These are phyloP conservation scores for Corylus americana DNA, from an alignment of 306 rosid genomes.

Conservation along the genomic window DNA sequence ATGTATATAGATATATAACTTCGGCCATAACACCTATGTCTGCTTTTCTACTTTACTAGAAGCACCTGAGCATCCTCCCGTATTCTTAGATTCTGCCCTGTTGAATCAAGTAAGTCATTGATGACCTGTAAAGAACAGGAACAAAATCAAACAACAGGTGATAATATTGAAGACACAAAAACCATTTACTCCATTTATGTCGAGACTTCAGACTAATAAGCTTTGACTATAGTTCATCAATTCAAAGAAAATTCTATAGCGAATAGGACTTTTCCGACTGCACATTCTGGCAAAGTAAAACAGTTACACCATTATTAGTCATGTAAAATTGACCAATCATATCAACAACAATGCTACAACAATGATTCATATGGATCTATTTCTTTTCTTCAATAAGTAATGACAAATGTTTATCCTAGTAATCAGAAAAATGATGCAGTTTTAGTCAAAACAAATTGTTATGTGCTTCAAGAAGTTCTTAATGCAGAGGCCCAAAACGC, in stretches of 20 bases:
- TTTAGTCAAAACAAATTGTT: not conserved
- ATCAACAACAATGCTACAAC: not conserved
- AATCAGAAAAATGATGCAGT: not conserved
- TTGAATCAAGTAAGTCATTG: constrained; percentile 80
- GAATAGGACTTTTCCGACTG: not conserved
- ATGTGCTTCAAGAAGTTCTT: not conserved
- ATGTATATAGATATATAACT: not conserved
- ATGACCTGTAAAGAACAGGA: constrained; percentile 58
- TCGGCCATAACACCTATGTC: not conserved
- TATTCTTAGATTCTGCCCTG: constrained; percentile 77
- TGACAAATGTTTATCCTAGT: not conserved
- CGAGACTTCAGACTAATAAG: not conserved
- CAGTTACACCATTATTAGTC: not conserved
- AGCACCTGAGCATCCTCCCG: constrained; percentile 89
- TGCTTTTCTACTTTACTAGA: constrained; percentile 21
- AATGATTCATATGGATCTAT: not conserved
- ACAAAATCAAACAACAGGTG: constrained; percentile 6
- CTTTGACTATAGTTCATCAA: not conserved
- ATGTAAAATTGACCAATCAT: not conserved
- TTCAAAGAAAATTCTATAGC: not conserved
- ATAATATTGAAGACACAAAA: constrained; percentile 3
- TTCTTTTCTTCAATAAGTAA: not conserved
- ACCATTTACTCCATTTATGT: not conserved
- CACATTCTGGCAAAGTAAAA: not conserved
- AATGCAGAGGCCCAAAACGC: not conserved